Base-by-base conservation (phyloP, 257 asterid species). In the Prunella vulgaris region DNA sequence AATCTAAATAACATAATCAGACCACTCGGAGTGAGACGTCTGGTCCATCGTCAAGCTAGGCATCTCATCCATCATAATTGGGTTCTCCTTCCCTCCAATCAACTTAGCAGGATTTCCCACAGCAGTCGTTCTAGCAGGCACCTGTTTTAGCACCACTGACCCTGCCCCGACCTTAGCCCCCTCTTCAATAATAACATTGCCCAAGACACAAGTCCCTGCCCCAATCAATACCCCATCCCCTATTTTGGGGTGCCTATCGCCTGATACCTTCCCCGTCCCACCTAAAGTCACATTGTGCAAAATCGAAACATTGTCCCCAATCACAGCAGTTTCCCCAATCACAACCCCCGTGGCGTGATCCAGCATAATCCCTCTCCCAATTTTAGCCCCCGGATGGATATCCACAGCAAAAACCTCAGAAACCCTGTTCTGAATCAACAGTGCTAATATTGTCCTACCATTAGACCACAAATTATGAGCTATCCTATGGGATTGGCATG, bases 131-230 rank as follows among this genome's bases (percentile, higher is more conserved):
- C 95, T 83, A 1, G 88, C 96, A 10, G 97, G 97, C 13, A 92
- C 96, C 17, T 70, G 82, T 60, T 88, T 92, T 2, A 92, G 77
- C 71, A 92, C 98, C 18, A 92, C 96, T 0, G 98, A 89, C 2
- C 97, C 98, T 0, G 98, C 98, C 1, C 98, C 98, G 72, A 93
- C 81, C 77, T 93, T 93, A 0, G 98, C 97, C 21, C 98, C 97
- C 46, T 90, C 95, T 21, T 64, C 96, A 68, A 93, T 83, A 14
- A 71, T 77, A 57, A 93, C 95, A 80, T 86, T 90, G 20, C 98
- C 98, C 76, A 93, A 77, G 17, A 90, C 95, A 69, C 95, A 90
- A 56, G 98, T 90, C 14, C 96, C 98, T 4, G 97, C 98, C 1
- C 98, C 98, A 22, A 92, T 90, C 78, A 92, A 49, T 10, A 92